Evolutionary conservation across 768 basidiomycete genomes (phyloP).

Genomic region (Myochromella boudieri): DNA sequence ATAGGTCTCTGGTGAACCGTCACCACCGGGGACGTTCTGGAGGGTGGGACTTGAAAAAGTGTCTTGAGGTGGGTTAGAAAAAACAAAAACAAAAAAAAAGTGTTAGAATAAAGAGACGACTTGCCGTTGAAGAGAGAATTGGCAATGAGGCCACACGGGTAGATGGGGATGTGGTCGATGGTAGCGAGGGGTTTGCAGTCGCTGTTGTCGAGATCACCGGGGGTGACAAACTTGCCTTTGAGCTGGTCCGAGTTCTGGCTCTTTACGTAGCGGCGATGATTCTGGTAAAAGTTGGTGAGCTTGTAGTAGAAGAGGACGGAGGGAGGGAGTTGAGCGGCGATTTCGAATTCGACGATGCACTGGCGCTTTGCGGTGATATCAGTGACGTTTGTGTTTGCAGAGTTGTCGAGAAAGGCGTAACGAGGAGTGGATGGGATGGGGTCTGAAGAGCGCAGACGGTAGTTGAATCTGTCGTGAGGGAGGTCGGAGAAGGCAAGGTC

Average conservation of each 20-base stretch:
- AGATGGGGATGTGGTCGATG: conserved; percentile 59
- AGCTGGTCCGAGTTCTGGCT: conserved; percentile 85
- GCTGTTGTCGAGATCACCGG: conserved; percentile 52
- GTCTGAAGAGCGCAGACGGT: conserved; percentile 57
- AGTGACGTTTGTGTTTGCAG: conserved; percentile 43
- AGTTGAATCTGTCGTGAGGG: conserved; percentile 65
- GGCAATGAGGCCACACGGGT: conserved; percentile 96
- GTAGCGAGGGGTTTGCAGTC: conserved; percentile 89
- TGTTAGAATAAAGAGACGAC: conserved; percentile 16
- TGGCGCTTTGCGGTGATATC: conserved; percentile 45
- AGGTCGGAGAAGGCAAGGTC: conserved; percentile 47
- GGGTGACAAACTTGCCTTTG: conserved; percentile 62
- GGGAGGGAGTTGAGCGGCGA: conserved; percentile 73
- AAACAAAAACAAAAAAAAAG: no score
- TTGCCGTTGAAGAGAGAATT: conserved; percentile 95
- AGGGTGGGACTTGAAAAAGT: conserved; percentile 69
- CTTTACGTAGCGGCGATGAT: conserved; percentile 96
- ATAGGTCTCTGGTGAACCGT: conserved; percentile 52
- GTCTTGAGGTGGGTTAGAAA: conserved; percentile 56
- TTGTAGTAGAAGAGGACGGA: conserved; percentile 95
- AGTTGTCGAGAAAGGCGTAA: conserved; percentile 73
- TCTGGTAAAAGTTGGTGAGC: conserved; percentile 95
- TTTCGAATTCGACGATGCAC: conserved; percentile 80
- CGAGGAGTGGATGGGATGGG: conserved; percentile 56
- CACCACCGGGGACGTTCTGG: conserved; percentile 50